phyloP scores from a whole-genome alignment of 371 early-diverging fungal genomes.

The Saksenaea oblongispora region DNA sequence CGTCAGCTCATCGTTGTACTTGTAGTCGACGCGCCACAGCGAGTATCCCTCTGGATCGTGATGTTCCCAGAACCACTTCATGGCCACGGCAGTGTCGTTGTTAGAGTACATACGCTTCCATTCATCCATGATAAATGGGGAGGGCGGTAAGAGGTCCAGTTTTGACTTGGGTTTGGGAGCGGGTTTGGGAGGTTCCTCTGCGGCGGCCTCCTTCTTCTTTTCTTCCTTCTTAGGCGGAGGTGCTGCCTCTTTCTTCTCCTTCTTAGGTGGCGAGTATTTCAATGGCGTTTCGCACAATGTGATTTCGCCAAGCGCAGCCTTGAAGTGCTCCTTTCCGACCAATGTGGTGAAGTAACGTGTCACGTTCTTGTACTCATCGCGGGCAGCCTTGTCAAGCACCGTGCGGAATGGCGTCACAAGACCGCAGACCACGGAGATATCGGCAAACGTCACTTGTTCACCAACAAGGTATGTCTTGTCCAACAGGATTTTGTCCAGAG shows the following conservation, averaged over 20 bases:
- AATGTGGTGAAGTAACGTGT: conserved; percentile 87
- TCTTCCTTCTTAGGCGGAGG: conserved; percentile 51
- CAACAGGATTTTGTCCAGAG: conserved; percentile 62
- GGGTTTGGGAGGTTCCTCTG: conserved; percentile 52
- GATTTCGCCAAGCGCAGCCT: conserved; percentile 73
- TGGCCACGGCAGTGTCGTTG: conserved; percentile 82
- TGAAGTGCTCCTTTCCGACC: conserved; percentile 76
- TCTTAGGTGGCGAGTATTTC: conserved; percentile 44
- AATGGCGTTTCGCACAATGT: conserved; percentile 35
- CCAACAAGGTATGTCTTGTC: conserved; percentile 81
- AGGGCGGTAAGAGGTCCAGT: conserved; percentile 80
- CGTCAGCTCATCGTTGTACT: conserved; percentile 91
- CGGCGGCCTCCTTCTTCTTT: conserved; percentile 37
- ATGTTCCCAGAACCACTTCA: conserved; percentile 89
- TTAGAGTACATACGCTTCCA: conserved; percentile 95
- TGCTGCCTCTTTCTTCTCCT: conserved; percentile 38
- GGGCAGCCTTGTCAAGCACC: conserved; percentile 61
- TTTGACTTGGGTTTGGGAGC: conserved; percentile 85
- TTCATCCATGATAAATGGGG: conserved; percentile 76
- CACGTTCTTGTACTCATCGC: conserved; percentile 79
- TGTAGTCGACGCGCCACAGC: conserved; percentile 88
- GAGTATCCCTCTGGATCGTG: conserved; percentile 81
- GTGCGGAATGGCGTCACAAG: conserved; percentile 51
- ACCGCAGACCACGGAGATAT: conserved; percentile 59
- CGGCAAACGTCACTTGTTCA: conserved; percentile 77